Base-by-base conservation (phyloP, 2,329 filamentous ascomycete species). In the Aspergillus texensis region DNA sequence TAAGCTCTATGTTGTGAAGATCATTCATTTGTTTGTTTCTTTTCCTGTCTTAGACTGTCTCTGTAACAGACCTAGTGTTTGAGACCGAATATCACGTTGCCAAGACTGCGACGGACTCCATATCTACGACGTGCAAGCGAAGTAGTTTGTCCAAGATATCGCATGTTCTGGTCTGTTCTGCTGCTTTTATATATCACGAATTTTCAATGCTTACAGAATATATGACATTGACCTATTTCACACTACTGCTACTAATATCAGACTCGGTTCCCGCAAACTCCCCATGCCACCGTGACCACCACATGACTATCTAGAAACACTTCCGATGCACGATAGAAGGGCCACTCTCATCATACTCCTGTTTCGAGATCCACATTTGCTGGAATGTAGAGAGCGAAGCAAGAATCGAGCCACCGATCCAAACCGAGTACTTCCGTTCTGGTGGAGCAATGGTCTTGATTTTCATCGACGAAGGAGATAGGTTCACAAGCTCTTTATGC, bases 311-410 rank as follows among this genome's bases (percentile, higher is more conserved):
- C 97, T 97, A 97, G 91, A 97, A 97, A 92, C 94, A 97, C 92
- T 97, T 98, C 91, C 94, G 92, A 91, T 98, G 94, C 79, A 98
- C 94, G 81, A 98, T 98, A 79, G 94, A 97, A 78, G 94, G 95
- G 86, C 94, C 94, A 84, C 91, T 95, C 93, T 98, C 95, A 88
- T 99, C 95, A 90, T 98, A 98, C 89, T 98, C 94, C 88, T 99
- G 95, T 93, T 99, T 99, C 78, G 95, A 98, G 90, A 99, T 98
- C 95, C 95, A 99, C 95, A 99, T 99, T 88, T 99, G 95, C 89
- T 99, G 95, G 94, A 99, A 99, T 84, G 95, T 99, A 75, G 95
- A 99, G 78, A 99, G 92, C 71, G 95, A 99, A 77, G 95, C 95
- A 79, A 99, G 86, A 86, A 99, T 99, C 84, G 95, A 99, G 89